These are phyloP conservation scores for Corymbia calophylla DNA, from an alignment of 441 rosid species.

Conservation along the genomic window DNA sequence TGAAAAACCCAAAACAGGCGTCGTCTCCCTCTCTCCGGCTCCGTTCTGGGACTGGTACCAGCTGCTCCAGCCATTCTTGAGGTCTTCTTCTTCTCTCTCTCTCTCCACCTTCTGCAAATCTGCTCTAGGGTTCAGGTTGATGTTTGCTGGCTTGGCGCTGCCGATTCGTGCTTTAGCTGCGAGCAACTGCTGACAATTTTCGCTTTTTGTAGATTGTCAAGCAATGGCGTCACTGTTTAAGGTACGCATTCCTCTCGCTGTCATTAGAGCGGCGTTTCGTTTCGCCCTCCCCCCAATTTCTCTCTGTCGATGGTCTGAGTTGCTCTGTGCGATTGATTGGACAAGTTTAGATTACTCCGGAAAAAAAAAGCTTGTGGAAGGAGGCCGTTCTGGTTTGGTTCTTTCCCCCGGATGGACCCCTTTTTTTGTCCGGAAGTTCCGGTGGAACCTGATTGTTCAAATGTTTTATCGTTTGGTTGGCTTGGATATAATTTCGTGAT, in stretches of 20 bases:
- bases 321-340: not conserved
- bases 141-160: not conserved
- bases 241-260: slow-evolving; percentile 23
- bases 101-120: not conserved
- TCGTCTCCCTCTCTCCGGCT: not conserved
- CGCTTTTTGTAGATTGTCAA: not conserved
- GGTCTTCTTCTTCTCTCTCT: not conserved
- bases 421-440: not conserved
- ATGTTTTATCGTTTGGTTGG: not conserved
- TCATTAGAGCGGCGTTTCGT: not conserved
- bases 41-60: not conserved
- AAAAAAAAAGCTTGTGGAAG: not conserved
- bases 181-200: not conserved
- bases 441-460: not conserved
- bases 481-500: not conserved
- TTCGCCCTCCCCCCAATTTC: not conserved
- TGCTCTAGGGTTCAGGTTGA: not conserved
- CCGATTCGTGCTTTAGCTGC: not conserved
- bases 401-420: not conserved
- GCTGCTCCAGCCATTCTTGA: not conserved
- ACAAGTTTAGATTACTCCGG: not conserved
- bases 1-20: not conserved
- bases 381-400: not conserved
- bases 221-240: slow-evolving; percentile 84
- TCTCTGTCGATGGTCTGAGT: not conserved